Percentiles rank a stretch among this genome's conserved stretches.
These are phyloP conservation scores for Taiozyma sp. DNA, from an alignment of 1,139 yeast genomes.

Conservation along the genomic window DNA sequence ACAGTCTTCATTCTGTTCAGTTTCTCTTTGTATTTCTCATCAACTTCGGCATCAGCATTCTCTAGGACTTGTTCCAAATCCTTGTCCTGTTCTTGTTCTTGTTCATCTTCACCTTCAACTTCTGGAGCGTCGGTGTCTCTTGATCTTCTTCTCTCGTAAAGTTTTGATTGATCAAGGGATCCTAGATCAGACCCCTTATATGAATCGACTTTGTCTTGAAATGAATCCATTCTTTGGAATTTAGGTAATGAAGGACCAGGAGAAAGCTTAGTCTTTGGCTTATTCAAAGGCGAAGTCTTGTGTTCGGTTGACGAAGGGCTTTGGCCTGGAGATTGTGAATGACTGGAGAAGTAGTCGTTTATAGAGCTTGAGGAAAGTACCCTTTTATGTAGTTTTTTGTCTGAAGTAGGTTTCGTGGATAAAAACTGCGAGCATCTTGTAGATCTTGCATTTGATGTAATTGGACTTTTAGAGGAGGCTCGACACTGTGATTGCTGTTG, in stretches of 20 bases:
- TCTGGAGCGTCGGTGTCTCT: slow-evolving; percentile 7
- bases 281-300: not conserved
- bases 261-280: slow-evolving; percentile 1
- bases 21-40: slow-evolving; percentile 15
- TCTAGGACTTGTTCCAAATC: not conserved
- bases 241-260: slow-evolving; percentile 19
- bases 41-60: slow-evolving; percentile 7
- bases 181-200: not conserved
- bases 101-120: slow-evolving; percentile 3
- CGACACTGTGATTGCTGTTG: slow-evolving; percentile 9
- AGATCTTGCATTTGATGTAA: slow-evolving; percentile 4
- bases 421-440: not conserved
- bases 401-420: not conserved
- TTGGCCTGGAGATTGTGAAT: not conserved
- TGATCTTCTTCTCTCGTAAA: slow-evolving; percentile 20
- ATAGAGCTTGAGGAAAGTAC: slow-evolving; percentile 21
- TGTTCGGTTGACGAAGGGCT: not conserved
- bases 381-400: slow-evolving; percentile 21
- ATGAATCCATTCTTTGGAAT: slow-evolving; percentile 17
- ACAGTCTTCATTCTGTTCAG: slow-evolving; percentile 10
- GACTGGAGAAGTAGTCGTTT: slow-evolving; percentile 14
- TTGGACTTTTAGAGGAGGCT: not conserved
- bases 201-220: not conserved
- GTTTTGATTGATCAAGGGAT: slow-evolving; percentile 11
- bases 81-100: not conserved